Percentiles rank a stretch among this genome's conserved stretches.
phyloP scores from a whole-genome alignment of 257 asterid species.

The Solanum virginianum region DNA sequence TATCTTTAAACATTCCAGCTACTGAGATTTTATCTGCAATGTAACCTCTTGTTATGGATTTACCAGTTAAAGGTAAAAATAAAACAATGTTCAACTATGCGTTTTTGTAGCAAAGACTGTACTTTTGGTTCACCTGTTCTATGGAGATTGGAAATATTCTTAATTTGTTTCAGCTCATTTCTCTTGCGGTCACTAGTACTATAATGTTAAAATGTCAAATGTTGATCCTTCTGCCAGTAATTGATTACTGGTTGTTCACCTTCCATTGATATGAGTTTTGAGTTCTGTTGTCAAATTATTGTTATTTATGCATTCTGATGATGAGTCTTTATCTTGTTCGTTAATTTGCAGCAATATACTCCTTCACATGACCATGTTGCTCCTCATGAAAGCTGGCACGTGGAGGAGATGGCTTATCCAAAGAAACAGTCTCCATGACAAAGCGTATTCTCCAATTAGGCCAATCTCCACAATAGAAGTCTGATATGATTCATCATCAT shows the following conservation, averaged over 20 bases:
- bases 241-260: not conserved
- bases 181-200: not conserved
- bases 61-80: not conserved
- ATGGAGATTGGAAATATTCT: not conserved
- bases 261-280: not conserved
- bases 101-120: not conserved
- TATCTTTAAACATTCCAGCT: not conserved
- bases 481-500: slow-evolving; percentile 23
- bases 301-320: not conserved
- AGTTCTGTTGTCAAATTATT: not conserved
- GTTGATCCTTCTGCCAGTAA: not conserved
- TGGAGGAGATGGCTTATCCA: slow-evolving; percentile 58
- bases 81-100: not conserved
- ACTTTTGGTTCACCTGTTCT: not conserved
- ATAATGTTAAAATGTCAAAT: not conserved
- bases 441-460: slow-evolving; percentile 31
- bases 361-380: slow-evolving; percentile 65
- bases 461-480: slow-evolving; percentile 16
- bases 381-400: slow-evolving; percentile 93
- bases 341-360: slow-evolving; percentile 41
- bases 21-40: not conserved
- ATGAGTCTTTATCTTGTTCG: not conserved
- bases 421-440: slow-evolving; percentile 23
- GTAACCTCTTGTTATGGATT: not conserved
- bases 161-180: not conserved